These are phyloP conservation scores for Zelopaecilomyces penicillatus DNA, from an alignment of 2,329 filamentous ascomycete species.

Conservation along the genomic window DNA sequence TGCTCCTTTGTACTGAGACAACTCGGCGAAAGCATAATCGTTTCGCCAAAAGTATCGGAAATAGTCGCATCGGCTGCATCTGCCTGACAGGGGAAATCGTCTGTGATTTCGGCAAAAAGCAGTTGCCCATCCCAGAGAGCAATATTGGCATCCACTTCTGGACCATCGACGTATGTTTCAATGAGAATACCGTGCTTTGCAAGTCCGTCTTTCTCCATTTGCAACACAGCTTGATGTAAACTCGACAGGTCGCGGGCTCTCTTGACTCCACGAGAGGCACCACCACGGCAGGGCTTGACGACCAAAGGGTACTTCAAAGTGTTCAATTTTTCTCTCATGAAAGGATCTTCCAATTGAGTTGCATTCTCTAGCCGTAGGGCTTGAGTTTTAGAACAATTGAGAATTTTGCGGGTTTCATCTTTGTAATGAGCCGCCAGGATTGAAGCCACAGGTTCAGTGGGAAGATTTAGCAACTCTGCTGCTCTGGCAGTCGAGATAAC, in stretches of 20 bases:
- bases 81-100: constrained; percentile 26
- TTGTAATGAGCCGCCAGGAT: not conserved
- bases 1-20: not conserved
- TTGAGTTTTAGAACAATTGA: not conserved
- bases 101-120: constrained; percentile 30
- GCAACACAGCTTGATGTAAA: constrained; percentile 17
- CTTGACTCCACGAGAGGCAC: constrained; percentile 23
- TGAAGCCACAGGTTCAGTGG: not conserved
- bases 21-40: not conserved
- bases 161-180: constrained; percentile 31
- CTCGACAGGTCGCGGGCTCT: constrained; percentile 20
- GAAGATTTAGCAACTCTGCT: not conserved
- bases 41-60: not conserved
- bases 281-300: constrained; percentile 28
- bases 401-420: not conserved
- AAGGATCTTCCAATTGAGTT: constrained; percentile 7
- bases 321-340: constrained; percentile 12
- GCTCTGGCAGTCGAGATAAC: not conserved
- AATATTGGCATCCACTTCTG: constrained; percentile 35
- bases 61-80: constrained; percentile 1
- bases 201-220: constrained; percentile 10
- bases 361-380: not conserved
- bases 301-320: constrained; percentile 19
- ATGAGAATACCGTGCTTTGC: constrained; percentile 21
- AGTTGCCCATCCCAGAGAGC: constrained; percentile 29